These are phyloP conservation scores for Vicia villosa DNA, from an alignment of 306 rosid genomes.

Conservation along the genomic window DNA sequence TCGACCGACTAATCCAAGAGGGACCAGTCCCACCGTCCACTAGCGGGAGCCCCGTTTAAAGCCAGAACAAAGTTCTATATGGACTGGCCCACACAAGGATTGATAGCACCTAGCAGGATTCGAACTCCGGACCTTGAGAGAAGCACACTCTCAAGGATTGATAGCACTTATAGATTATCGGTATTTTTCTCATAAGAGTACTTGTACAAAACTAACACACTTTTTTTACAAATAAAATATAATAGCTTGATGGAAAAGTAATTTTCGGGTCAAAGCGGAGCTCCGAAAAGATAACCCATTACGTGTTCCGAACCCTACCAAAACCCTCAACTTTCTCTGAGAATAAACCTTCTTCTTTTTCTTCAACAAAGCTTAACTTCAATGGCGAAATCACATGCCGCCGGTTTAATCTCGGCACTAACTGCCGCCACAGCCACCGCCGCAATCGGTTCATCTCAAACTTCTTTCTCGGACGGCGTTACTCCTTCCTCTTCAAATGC, in stretches of 20 bases:
- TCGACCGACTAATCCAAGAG: too few species aligned
- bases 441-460: constrained; percentile 7
- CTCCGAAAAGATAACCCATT: background rate
- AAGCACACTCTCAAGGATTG: too few species aligned
- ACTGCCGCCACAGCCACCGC: constrained; percentile 64
- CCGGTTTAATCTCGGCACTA: constrained; percentile 60
- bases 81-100: too few species aligned
- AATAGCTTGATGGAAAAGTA: background rate
- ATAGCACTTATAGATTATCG: too few species aligned
- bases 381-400: constrained; percentile 32
- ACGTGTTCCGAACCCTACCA: constrained; percentile 10
- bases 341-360: background rate
- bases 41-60: too few species aligned
- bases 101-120: too few species aligned
- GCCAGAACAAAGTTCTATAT: too few species aligned
- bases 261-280: background rate
- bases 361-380: background rate
- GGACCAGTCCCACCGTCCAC: too few species aligned
- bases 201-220: too few species aligned
- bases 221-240: too few species aligned
- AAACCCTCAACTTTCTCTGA: background rate
- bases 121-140: too few species aligned
- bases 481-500: constrained; percentile 24
- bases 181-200: too few species aligned
- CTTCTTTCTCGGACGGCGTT: constrained; percentile 16